These are phyloP conservation scores for Solanum neorickii DNA, from an alignment of 257 asterid genomes.

Conservation along the genomic window DNA sequence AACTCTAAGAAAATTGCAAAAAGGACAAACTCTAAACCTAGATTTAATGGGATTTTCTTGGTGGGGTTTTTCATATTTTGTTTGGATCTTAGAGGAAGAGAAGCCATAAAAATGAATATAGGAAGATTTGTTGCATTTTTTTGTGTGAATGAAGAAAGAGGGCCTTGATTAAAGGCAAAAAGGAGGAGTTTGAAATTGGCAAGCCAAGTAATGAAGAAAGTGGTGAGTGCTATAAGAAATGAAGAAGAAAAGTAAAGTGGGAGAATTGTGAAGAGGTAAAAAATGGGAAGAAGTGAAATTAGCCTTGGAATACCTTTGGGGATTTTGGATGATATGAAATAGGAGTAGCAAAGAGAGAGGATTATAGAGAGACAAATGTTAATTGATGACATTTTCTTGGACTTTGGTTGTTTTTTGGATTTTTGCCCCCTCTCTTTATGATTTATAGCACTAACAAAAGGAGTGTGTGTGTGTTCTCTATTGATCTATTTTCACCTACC, in stretches of 20 bases:
- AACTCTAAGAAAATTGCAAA: not conserved
- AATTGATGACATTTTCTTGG: not conserved
- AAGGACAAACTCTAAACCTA: not conserved
- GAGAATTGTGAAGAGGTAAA: slow-evolving; percentile 3
- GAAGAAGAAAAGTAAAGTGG: slow-evolving; percentile 34
- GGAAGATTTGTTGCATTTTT: slow-evolving; percentile 14
- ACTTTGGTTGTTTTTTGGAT: not conserved
- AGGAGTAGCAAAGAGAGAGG: slow-evolving; percentile 25
- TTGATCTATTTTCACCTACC: not conserved
- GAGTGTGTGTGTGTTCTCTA: not conserved
- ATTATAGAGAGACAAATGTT: slow-evolving; percentile 32
- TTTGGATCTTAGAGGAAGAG: slow-evolving; percentile 46
- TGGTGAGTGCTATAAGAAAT: slow-evolving; percentile 8
- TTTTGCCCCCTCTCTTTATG: not conserved
- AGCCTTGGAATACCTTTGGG: slow-evolving; percentile 16
- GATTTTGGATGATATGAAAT: slow-evolving; percentile 23
- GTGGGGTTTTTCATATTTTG: not conserved
- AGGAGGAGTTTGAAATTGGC: slow-evolving; percentile 71
- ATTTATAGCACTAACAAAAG: not conserved
- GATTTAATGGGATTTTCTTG: slow-evolving; percentile 1
- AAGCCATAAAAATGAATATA: slow-evolving; percentile 37
- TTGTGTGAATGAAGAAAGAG: slow-evolving; percentile 14
- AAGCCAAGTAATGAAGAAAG: slow-evolving; percentile 62
- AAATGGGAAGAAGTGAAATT: slow-evolving; percentile 10
- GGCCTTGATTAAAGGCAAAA: slow-evolving; percentile 40